Base-by-base conservation (phyloP, 495 filamentous ascomycete genomes). In the Choiromyces venosus region DNA sequence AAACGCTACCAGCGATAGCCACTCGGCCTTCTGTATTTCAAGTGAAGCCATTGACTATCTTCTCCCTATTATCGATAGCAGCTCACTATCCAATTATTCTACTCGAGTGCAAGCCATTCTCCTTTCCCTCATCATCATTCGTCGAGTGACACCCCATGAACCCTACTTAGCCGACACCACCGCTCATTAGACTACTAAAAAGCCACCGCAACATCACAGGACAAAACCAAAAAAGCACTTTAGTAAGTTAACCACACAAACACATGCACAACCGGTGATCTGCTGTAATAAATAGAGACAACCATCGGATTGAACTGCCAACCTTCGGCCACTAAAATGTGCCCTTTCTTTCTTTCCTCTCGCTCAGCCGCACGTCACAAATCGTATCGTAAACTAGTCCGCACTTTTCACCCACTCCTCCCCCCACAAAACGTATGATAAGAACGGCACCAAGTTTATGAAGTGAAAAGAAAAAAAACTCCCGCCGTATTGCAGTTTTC, bases 281-380 rank as follows among this genome's bases (percentile, higher is more conserved):
- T 12, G 10, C n/a, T n/a, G n/a, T n/a, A n/a, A 61, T 33, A 61
- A 61, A 33, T 61, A 33, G 2, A 2, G 21, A 25, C 46, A n/a
- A 56, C 12, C 25, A 56, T 56, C 46, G n/a, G 46, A 10, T 25
- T 56, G 25, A 29, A 12, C 52, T 4, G 33, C 10, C 52, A n/a
- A 33, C 25, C 52, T 0, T 0, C 52, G 3, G 6, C 52, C 25
- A 33, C 25, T 6, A 25, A 4, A 5, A 61, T n/a, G 25, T 61
- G 52, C 52, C 25, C 52, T 16, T 18, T 29, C 2, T 4, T 18
- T 25, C 46, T 29, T 61, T 61, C 52, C 52, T 29, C 52, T 61
- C 52, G 16, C 52, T 61, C 52, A 61, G 52, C 52, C 52, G 52
- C 52, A 61, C 52, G 52, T 61, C 52, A 29, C 52, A 61, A 61